Evolutionary conservation across 345 rosid species (phyloP).

Genomic region (Sonneratia alba): DNA sequence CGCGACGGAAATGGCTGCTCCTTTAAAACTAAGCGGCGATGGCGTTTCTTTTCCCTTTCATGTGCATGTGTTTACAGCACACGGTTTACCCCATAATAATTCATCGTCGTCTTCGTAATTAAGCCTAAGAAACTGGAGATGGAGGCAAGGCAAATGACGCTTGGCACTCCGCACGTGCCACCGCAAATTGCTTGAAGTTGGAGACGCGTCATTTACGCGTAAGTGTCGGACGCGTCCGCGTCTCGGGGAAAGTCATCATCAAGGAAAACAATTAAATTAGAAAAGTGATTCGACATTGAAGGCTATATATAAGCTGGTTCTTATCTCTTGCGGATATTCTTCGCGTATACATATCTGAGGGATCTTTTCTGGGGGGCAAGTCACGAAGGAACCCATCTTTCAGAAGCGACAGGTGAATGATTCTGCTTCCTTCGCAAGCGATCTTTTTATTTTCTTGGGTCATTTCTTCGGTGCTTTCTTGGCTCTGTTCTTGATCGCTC

Average conservation of each 20-base stretch:
- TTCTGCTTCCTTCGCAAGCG: background rate
- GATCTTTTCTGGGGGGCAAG: background rate
- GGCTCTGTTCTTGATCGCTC: background rate
- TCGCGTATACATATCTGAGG: background rate
- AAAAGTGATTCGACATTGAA: background rate
- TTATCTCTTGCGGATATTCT: background rate
- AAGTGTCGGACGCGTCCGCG: background rate
- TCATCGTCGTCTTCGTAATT: background rate
- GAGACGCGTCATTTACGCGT: conserved; percentile 13
- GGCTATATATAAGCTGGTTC: background rate
- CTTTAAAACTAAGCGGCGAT: background rate
- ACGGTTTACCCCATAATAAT: too few relatives aligned
- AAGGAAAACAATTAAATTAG: background rate
- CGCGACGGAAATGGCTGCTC: background rate
- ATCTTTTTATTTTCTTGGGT: background rate
- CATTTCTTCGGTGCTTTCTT: background rate
- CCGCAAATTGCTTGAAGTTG: background rate
- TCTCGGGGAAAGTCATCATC: background rate
- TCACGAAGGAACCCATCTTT: background rate
- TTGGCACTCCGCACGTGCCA: background rate
- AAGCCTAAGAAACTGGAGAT: background rate
- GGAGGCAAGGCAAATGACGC: background rate
- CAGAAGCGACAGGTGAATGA: background rate
- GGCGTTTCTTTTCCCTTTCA: background rate
- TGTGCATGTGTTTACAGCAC: too few relatives aligned